Percentiles rank a stretch among this genome's conserved stretches.
Conservation (phyloP, 768 basidiomycete species). For the Tylopilus balloui region DNA sequence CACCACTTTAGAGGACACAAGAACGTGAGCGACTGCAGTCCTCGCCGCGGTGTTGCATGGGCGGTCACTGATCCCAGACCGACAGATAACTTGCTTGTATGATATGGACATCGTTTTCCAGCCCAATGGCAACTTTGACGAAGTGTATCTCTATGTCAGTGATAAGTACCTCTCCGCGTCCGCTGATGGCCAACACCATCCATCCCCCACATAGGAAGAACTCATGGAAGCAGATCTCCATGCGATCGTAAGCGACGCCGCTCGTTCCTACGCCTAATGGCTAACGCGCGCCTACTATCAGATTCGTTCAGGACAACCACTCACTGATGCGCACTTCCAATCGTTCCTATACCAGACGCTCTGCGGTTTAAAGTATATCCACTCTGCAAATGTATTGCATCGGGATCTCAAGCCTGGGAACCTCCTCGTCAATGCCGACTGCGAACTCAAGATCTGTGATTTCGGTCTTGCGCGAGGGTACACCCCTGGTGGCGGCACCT, state of each 20-base stretch:
- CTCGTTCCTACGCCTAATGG: background rate
- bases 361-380: conserved; percentile 97
- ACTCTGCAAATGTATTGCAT: conserved; percentile 96
- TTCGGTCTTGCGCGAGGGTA: conserved; percentile 96
- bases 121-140: conserved; percentile 87
- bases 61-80: conserved; percentile 2
- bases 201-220: conserved; percentile 65
- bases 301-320: conserved; percentile 84
- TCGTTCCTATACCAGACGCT: conserved; percentile 98
- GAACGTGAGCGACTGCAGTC: conserved; percentile 55
- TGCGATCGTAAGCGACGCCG: conserved; percentile 68
- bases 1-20: conserved; percentile 99
- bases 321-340: conserved; percentile 89
- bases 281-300: conserved; percentile 23
- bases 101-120: conserved; percentile 99
- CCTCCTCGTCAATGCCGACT: conserved; percentile 95
- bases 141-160: conserved; percentile 88
- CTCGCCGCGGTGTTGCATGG: background rate
- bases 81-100: conserved; percentile 90
- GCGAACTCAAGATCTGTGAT: conserved; percentile 97
- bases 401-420: conserved; percentile 95
- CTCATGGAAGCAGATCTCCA: conserved; percentile 99
- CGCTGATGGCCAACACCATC: background rate
- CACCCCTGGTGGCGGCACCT: conserved; percentile 75
- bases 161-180: background rate